Evolutionary conservation across 805 yeast genomes (phyloP).

Genomic region (Ogataea henricii): DNA sequence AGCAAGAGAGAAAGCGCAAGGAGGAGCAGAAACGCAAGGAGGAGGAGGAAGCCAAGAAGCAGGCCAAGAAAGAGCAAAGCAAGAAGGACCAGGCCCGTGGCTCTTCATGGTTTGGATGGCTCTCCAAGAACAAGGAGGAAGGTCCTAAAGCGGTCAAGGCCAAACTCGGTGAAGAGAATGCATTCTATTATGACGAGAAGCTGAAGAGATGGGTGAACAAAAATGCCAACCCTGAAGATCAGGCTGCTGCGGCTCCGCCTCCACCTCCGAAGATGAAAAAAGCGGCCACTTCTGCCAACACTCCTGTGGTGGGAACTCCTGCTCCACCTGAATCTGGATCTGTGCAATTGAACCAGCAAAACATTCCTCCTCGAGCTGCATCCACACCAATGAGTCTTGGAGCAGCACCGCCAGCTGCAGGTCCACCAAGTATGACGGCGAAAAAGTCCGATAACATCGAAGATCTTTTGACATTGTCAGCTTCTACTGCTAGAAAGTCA

Average conservation of each 20-base stretch:
- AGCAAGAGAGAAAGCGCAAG: conserved; percentile 32
- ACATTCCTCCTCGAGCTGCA: conserved; percentile 30
- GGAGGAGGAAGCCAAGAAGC: conserved; percentile 19
- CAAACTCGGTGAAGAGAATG: conserved; percentile 77
- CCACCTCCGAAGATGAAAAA: conserved; percentile 63
- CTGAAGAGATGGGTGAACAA: conserved; percentile 85
- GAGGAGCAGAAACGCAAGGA: conserved; percentile 27
- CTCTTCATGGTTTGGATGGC: conserved; percentile 61
- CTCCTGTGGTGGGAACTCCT: conserved; percentile 33
- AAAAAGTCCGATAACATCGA: conserved; percentile 32
- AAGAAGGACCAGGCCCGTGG: conserved; percentile 19
- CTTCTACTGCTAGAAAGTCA: conserved; percentile 40
- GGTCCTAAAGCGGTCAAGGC: conserved; percentile 76
- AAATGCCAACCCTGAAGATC: conserved; percentile 66
- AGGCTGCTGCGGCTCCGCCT: conserved; percentile 57
- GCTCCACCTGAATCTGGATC: conserved; percentile 19
- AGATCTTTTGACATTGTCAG: conserved; percentile 33
- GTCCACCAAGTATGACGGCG: conserved; percentile 15
- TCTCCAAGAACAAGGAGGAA: conserved; percentile 53
- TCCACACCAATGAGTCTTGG: conserved; percentile 1
- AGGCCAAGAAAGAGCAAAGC: conserved; percentile 17
- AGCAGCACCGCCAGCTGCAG: conserved; percentile 5
- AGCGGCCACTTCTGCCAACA: conserved; percentile 43
- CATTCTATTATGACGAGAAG: conserved; percentile 79
- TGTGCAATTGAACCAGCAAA: not conserved